Base-by-base conservation (phyloP, 2,329 filamentous ascomycete species). In the Chalaropsis ovoidea region DNA sequence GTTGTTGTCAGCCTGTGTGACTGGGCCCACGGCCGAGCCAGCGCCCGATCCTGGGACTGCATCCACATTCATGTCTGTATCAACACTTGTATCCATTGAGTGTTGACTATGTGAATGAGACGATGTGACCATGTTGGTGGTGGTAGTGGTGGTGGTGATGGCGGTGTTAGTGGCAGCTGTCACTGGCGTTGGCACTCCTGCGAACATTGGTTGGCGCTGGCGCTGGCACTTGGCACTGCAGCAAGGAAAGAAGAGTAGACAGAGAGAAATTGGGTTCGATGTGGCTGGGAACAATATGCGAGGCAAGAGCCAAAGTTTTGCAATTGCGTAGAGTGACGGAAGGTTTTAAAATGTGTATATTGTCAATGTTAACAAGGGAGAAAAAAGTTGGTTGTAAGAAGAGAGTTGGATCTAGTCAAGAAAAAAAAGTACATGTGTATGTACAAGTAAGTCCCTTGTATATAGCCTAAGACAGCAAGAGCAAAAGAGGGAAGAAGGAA, bases 361-460 rank as follows among this genome's bases (percentile, higher is more conserved):
- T 10, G 35, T 22, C 13, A 17, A 27, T 52, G 19, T 15, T 52
- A 22, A 24, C 19, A 42, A 41, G 19, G 31, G 1, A n/a, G 24
- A 47, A 63, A 63, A 49, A 45, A 47, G 22, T 27, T 31, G 17
- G 22, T 45, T 39, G 27, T 10, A 39, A 41, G 13, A 62, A 61
- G 39, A 54, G 43, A 39, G 22, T 63, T 24, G 17, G 19, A 49
- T 47, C 22, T 39, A 19, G 15, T 8, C 62, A 52, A 24, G 45
- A 22, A 58, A 56, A 56, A 58, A 39, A 54, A 54, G n/a, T 35
- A 56, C 52, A 54, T n/a, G n/a, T n/a, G n/a, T n/a, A n/a, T 35
- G 7, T 35, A 35, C 31, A 3, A 3, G 31, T 3, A 39, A 58
- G 54, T 58, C 17, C 54, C 52, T 58, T 58, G 54, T 58, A 39